Percentiles rank a stretch among this genome's conserved stretches.
phyloP scores from a whole-genome alignment of 768 basidiomycete genomes.

The Clitopilus hobsonii region DNA sequence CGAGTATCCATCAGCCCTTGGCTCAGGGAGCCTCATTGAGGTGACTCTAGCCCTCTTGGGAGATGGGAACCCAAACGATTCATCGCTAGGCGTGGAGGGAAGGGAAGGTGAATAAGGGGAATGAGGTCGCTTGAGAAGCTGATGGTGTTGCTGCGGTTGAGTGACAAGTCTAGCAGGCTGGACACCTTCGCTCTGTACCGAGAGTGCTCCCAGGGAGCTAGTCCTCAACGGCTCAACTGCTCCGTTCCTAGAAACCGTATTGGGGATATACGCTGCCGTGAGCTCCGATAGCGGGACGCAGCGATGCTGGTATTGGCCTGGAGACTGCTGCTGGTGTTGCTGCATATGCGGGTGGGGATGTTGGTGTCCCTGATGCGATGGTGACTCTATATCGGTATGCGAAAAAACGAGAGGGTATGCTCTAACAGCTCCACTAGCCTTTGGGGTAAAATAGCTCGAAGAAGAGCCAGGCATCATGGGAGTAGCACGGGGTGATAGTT shows the following conservation, averaged over 20 bases:
- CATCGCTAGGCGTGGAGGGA: constrained; percentile 2
- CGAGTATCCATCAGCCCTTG: neutral
- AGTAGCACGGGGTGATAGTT: neutral
- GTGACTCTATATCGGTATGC: constrained; percentile 1
- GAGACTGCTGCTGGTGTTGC: too few relatives aligned
- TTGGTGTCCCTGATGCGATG: too few relatives aligned
- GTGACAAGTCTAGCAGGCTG: neutral
- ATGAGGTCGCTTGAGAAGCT: constrained; percentile 10
- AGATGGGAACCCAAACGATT: neutral
- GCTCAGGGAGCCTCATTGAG: neutral
- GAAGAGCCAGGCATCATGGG: neutral
- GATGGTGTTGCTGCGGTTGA: too few relatives aligned
- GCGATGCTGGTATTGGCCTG: constrained; percentile 5
- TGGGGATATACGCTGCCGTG: constrained; percentile 11
- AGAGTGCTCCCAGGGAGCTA: neutral
- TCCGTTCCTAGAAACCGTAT: neutral
- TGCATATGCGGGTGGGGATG: too few relatives aligned
- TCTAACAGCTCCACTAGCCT: neutral
- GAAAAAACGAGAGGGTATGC: constrained; percentile 2
- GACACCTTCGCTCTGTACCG: neutral
- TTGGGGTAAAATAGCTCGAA: neutral
- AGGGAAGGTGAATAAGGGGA: constrained; percentile 10
- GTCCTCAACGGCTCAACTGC: neutral
- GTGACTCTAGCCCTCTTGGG: constrained; percentile 9
- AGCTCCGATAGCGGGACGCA: constrained; percentile 15